phyloP scores from a whole-genome alignment of 208 protist genomes.

The Naegleria gruberi region DNA sequence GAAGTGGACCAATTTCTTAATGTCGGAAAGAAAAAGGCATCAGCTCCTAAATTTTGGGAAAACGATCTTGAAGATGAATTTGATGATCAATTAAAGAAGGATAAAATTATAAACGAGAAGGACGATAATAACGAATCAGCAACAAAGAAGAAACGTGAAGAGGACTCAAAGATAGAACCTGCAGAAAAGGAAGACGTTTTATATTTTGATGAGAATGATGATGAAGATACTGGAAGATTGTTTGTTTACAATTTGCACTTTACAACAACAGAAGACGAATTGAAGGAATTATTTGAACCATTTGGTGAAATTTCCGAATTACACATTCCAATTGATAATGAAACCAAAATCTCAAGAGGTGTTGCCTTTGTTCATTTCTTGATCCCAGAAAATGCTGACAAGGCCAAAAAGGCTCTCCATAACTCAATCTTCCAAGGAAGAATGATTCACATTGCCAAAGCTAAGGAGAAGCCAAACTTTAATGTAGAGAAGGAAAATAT shows the following conservation, averaged over 20 bases:
- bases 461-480: neutral
- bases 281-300: conserved; percentile 45
- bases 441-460: conserved; percentile 18
- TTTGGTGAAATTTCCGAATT: conserved; percentile 52
- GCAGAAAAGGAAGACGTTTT: conserved; percentile 14
- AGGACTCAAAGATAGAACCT: neutral
- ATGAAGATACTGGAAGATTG: conserved; percentile 43
- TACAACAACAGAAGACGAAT: conserved; percentile 54
- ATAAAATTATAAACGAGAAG: conserved; percentile 23
- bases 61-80: conserved; percentile 7
- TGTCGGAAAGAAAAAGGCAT: neutral
- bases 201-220: conserved; percentile 2
- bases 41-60: neutral
- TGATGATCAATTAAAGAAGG: conserved; percentile 19
- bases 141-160: neutral
- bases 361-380: conserved; percentile 56
- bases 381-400: conserved; percentile 52
- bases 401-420: conserved; percentile 47
- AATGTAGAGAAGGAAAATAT: neutral
- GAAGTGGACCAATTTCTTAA: conserved; percentile 5
- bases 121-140: neutral
- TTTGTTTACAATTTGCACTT: conserved; percentile 68
- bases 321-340: conserved; percentile 52
- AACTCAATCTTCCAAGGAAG: conserved; percentile 44
- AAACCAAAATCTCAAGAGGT: conserved; percentile 51